These are phyloP conservation scores for Penicillium bovifimosum DNA, from an alignment of 495 filamentous ascomycete species.

Conservation along the genomic window DNA sequence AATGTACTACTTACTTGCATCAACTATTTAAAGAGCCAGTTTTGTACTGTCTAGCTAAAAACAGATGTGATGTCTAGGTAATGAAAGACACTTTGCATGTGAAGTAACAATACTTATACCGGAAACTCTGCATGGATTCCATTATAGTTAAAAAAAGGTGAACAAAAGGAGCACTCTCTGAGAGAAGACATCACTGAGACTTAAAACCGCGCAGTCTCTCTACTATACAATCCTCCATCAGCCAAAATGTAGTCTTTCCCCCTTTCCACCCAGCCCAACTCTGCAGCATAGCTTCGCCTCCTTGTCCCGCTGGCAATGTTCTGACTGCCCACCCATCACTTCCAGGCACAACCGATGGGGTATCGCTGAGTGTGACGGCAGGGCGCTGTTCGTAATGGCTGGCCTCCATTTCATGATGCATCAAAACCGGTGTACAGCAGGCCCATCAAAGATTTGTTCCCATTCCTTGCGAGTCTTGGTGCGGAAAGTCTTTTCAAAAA, in stretches of 20 bases:
- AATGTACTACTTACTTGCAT: no score
- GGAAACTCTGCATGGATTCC: neutral
- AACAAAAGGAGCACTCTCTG: no score
- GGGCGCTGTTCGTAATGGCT: slow-evolving; percentile 61
- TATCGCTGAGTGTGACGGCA: slow-evolving; percentile 54
- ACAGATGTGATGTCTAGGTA: no score
- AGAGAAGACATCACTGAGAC: no score
- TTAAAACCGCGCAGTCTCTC: neutral
- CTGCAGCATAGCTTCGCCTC: slow-evolving; percentile 55
- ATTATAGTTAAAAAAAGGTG: no score
- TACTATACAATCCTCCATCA: neutral
- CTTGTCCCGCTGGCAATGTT: slow-evolving; percentile 51
- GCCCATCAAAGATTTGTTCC: slow-evolving; percentile 74
- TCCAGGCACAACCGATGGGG: slow-evolving; percentile 53
- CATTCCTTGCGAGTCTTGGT: slow-evolving; percentile 63
- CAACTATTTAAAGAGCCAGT: no score
- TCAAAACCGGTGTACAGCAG: slow-evolving; percentile 76
- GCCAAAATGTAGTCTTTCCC: slow-evolving; percentile 50
- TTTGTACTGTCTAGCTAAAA: no score
- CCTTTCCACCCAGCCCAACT: slow-evolving; percentile 66
- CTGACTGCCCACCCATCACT: slow-evolving; percentile 49
- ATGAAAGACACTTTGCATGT: no score
- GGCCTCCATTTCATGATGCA: slow-evolving; percentile 56
- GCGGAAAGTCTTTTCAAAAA: slow-evolving; percentile 55
- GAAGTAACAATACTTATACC: no score